These are phyloP conservation scores for Scleroderma bovista DNA, from an alignment of 768 basidiomycete species.

Conservation along the genomic window DNA sequence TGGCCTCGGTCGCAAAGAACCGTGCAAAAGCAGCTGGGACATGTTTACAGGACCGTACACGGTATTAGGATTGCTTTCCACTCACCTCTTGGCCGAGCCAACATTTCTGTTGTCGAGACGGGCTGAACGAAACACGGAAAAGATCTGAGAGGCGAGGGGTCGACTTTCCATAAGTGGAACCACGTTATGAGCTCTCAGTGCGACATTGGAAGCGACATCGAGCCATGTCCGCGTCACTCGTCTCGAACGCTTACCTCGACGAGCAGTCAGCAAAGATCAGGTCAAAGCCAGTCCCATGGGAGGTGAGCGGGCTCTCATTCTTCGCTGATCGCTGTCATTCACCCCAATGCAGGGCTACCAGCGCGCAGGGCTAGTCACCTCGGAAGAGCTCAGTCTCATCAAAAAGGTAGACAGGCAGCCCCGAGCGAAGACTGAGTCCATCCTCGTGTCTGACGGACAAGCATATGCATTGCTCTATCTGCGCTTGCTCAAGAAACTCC, in stretches of 20 bases:
- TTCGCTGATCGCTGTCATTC: background rate
- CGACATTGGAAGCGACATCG: slow-evolving; percentile 1
- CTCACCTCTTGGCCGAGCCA: no score
- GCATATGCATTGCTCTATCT: slow-evolving; percentile 87
- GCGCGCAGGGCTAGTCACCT: slow-evolving; percentile 83
- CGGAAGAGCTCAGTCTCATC: slow-evolving; percentile 80
- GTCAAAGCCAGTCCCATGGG: slow-evolving; percentile 92
- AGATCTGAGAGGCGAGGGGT: background rate
- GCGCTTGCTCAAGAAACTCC: slow-evolving; percentile 79
- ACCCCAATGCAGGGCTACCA: slow-evolving; percentile 77
- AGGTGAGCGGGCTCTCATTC: slow-evolving; percentile 45
- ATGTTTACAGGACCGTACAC: no score
- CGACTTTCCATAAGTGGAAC: background rate
- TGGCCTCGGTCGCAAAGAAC: slow-evolving; percentile 38
- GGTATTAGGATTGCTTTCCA: no score
- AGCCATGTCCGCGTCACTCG: slow-evolving; percentile 68
- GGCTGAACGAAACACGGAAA: no score
- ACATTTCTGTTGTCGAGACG: no score
- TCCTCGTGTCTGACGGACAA: slow-evolving; percentile 76
- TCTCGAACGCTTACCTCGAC: slow-evolving; percentile 80
- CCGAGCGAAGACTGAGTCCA: slow-evolving; percentile 64
- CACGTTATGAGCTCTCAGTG: background rate
- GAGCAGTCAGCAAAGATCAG: slow-evolving; percentile 85
- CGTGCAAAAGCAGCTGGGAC: slow-evolving; percentile 24
- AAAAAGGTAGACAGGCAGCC: slow-evolving; percentile 88